Evolutionary conservation across 208 protist genomes (phyloP).

Genomic region (Trypanosomatidae sp.): DNA sequence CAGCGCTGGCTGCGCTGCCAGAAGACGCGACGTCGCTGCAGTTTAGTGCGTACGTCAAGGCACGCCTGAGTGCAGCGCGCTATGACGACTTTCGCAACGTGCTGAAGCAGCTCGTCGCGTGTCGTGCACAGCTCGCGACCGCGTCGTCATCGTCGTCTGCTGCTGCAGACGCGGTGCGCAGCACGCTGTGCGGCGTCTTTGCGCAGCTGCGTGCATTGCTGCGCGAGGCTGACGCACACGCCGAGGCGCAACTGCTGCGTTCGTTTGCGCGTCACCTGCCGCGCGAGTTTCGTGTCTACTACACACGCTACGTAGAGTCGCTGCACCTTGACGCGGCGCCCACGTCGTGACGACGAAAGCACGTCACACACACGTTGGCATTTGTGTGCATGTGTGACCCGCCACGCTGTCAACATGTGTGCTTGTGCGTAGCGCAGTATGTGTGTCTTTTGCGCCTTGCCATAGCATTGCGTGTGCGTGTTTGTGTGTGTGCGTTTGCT

Average conservation of each 20-base stretch:
- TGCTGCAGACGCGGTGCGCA: constrained; percentile 7
- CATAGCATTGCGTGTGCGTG: too few species aligned
- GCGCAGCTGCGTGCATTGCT: too few species aligned
- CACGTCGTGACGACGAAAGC: too few species aligned
- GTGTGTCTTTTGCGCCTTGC: too few species aligned
- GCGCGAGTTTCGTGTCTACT: constrained; percentile 37
- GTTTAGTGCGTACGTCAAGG: constrained; percentile 75
- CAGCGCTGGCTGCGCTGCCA: not conserved
- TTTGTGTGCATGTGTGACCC: too few species aligned
- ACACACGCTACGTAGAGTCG: constrained; percentile 13
- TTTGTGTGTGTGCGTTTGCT: too few species aligned
- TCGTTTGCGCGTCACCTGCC: constrained; percentile 73
- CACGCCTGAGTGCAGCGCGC: constrained; percentile 14
- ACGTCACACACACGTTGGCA: too few species aligned
- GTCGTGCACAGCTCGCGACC: constrained; percentile 6
- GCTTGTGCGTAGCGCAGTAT: too few species aligned
- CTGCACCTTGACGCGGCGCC: too few species aligned
- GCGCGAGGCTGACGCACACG: constrained; percentile 15
- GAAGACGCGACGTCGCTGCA: constrained; percentile 48
- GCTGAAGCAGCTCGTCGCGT: constrained; percentile 33
- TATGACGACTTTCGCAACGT: constrained; percentile 49
- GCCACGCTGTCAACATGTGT: too few species aligned
- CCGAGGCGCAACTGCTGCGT: constrained; percentile 12
- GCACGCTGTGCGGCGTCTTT: too few species aligned
- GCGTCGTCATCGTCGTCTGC: constrained; percentile 2